A percentile compares a stretch with the other conserved stretches of the same genome.
Evolutionary conservation across 2,329 filamentous ascomycete species (phyloP).

Genomic region (Botrytis cinerea): DNA sequence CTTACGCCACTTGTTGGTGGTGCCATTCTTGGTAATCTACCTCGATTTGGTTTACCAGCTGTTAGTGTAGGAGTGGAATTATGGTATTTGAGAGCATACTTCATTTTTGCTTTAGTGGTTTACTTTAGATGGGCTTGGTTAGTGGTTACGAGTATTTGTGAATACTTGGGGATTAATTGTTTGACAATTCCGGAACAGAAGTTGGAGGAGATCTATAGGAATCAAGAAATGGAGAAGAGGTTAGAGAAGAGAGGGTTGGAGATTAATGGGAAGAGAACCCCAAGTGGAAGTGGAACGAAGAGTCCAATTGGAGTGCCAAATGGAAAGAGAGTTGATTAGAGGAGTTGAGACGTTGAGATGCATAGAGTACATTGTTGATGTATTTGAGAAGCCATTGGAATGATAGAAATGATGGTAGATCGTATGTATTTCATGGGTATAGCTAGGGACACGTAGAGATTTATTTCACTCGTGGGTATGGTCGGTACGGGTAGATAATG

Average conservation of each 20-base stretch:
- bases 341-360: neutral
- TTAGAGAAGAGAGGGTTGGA: constrained; percentile 14
- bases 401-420: neutral
- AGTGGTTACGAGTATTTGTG: constrained; percentile 88
- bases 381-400: neutral
- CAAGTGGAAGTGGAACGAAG: constrained; percentile 31
- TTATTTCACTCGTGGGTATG: neutral
- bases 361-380: neutral
- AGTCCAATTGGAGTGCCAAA: constrained; percentile 31
- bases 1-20: constrained; percentile 84
- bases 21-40: constrained; percentile 79
- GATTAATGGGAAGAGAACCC: constrained; percentile 26
- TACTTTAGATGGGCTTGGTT: constrained; percentile 93
- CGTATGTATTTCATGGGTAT: neutral
- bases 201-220: constrained; percentile 28
- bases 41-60: constrained; percentile 68
- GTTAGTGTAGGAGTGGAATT: constrained; percentile 69
- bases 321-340: constrained; percentile 38
- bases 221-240: constrained; percentile 32
- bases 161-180: constrained; percentile 90
- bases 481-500: neutral
- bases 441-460: neutral
- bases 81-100: constrained; percentile 81
- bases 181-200: constrained; percentile 76
- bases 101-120: constrained; percentile 77